These are phyloP conservation scores for Ogataea nonfermentans DNA, from an alignment of 805 yeast genomes.

Conservation along the genomic window DNA sequence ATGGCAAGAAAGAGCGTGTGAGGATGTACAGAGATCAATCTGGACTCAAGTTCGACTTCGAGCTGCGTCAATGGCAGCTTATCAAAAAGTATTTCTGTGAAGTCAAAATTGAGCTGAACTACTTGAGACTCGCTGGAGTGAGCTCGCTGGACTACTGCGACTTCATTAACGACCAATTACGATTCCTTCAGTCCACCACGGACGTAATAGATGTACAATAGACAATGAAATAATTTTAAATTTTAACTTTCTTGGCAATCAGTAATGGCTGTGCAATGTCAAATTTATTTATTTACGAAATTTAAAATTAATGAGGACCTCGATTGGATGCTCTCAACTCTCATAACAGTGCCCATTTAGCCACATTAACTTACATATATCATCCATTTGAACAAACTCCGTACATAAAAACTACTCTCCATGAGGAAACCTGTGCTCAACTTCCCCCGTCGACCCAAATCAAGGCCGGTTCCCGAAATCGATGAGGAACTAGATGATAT, in stretches of 20 bases:
- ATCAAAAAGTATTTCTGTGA: constrained; percentile 42
- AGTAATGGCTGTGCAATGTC: too few relatives aligned
- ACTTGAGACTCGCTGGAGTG: constrained; percentile 24
- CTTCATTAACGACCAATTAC: constrained; percentile 47
- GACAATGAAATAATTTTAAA: not conserved
- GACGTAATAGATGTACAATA: constrained; percentile 10
- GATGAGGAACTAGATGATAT: not conserved
- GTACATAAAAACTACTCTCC: too few relatives aligned
- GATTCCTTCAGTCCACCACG: constrained; percentile 36
- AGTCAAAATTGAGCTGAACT: constrained; percentile 23
- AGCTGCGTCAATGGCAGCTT: constrained; percentile 54
- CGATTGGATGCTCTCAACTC: too few relatives aligned
- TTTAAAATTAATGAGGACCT: too few relatives aligned
- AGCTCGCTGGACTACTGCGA: constrained; percentile 45
- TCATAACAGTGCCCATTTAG: too few relatives aligned
- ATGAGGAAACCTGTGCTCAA: too few relatives aligned
- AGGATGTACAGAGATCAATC: constrained; percentile 33
- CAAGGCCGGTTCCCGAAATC: too few relatives aligned
- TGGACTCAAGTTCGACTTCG: constrained; percentile 49
- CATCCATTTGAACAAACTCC: too few relatives aligned
- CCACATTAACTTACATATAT: too few relatives aligned
- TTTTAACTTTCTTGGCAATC: not conserved
- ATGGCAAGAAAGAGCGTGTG: constrained; percentile 18
- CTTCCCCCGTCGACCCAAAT: too few relatives aligned
- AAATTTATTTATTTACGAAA: too few relatives aligned